Evolutionary conservation across 352 stramenopile genomes (phyloP), one percentile per base, ranked within the genome.

Genomic region (Globisporangium sylvaticum): DNA sequence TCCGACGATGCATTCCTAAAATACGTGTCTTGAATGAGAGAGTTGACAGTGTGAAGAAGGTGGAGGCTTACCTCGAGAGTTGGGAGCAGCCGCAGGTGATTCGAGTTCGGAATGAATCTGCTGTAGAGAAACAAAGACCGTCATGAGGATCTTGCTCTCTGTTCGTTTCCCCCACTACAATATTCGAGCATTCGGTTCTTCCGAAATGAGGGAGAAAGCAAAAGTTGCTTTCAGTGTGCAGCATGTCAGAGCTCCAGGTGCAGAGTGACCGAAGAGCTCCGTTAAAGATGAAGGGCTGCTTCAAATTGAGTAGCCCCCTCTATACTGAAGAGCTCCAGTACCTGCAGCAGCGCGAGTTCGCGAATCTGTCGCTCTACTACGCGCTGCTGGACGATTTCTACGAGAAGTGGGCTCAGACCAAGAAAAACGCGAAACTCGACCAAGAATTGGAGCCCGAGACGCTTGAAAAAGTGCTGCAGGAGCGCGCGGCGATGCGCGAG

Each of bases 321-420:
- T n/a, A n/a, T n/a, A n/a, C n/a, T n/a, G n/a, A n/a, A n/a, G n/a
- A n/a, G n/a, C n/a, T n/a, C n/a, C n/a, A n/a, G 37, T 89, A 85
- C 62, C 62, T 87, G 4, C 60, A 83, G 54, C 61, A 83, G 50
- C 60, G 75, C 37, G 80, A 88, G 37, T 57, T 76, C 10, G 57
- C 69, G 8, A 89, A 92, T 32, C 63, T 90, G 27, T 70, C 72
- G 22, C 68, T 83, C 42, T 90, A 92, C 62, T 92, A 88, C 62
- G 29, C 59, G 8, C 57, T 89, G 6, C 61, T 92, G 32, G 81
- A 92, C 64, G 77, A 84, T 15, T 90, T 85, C 57, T 89, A 88
- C 64, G 80, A 90, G 24, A 71, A 83, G 52, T 92, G 84, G 81
- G 73, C 81, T 0, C 57, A 71, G 14, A 68, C 66, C 22, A 83